Conservation (phyloP, 371 early-diverging fungal species). For the Parasitella parasitica region DNA sequence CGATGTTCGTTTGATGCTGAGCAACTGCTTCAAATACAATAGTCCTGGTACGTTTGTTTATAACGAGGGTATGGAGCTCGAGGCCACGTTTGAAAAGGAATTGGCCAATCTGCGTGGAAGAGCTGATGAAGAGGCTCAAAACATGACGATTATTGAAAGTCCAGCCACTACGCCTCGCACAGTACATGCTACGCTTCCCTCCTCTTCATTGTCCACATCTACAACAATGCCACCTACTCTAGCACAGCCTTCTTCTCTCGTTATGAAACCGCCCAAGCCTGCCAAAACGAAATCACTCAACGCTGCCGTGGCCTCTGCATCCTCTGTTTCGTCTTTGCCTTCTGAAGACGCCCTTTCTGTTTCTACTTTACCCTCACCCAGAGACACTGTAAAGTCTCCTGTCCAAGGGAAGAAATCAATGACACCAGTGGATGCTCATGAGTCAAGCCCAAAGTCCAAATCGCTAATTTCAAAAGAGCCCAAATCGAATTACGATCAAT, state of each 20-base stretch:
- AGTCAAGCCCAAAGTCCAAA: background rate
- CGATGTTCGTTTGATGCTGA: constrained; percentile 62
- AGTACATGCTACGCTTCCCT: background rate
- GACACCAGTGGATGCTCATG: background rate
- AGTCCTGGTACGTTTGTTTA: constrained; percentile 50
- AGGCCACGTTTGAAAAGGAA: constrained; percentile 44
- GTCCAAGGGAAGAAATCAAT: constrained; percentile 6
- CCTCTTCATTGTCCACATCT: background rate
- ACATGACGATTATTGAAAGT: constrained; percentile 53
- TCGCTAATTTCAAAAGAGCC: background rate
- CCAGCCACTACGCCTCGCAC: constrained; percentile 20
- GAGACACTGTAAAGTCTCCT: background rate
- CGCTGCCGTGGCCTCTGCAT: background rate
- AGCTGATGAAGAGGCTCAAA: constrained; percentile 27
- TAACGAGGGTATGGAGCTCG: constrained; percentile 47
- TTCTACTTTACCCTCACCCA: background rate
- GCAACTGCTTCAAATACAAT: constrained; percentile 59
- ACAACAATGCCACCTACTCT: background rate
- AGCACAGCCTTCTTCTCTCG: background rate
- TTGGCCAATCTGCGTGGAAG: constrained; percentile 41
- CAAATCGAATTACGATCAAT: background rate
- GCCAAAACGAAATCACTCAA: constrained; percentile 8
- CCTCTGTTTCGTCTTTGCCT: background rate
- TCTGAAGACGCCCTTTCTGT: background rate
- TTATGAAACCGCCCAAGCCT: constrained; percentile 6